Evolutionary conservation across 257 asterid species (phyloP).

Genomic region (Nicotiana tabacum): DNA sequence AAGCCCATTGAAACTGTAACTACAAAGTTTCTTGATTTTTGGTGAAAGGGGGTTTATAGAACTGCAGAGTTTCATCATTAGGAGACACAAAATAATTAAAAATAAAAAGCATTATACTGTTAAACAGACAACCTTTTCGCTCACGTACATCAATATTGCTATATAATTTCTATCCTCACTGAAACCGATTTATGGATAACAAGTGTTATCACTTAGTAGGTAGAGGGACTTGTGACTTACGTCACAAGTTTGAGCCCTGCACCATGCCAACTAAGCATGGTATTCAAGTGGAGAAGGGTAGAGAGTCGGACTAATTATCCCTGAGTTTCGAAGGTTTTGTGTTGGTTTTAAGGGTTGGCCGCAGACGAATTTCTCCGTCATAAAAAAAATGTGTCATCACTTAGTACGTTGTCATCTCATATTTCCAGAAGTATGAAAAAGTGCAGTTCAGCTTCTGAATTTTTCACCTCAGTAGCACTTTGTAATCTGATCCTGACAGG

Average conservation of each 20-base stretch:
- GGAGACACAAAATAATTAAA: not conserved
- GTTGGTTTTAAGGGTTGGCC: no score
- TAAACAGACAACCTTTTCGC: not conserved
- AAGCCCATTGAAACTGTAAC: not conserved
- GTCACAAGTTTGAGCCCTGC: no score
- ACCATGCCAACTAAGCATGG: no score
- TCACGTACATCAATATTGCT: not conserved
- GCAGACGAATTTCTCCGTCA: no score
- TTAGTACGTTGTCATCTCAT: not conserved
- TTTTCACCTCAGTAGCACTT: not conserved
- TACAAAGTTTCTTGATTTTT: not conserved
- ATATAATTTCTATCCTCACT: not conserved
- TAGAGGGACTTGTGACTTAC: not conserved
- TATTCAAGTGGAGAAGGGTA: no score
- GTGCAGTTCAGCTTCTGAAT: not conserved
- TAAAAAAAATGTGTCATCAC: not conserved
- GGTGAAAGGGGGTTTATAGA: not conserved
- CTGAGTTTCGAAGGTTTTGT: no score
- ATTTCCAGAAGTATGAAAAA: not conserved
- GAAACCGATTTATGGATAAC: not conserved
- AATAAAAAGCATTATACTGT: not conserved
- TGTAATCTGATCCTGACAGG: not conserved
- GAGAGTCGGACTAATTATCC: no score
- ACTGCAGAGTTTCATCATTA: not conserved
- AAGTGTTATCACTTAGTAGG: not conserved